phyloP scores from a whole-genome alignment of 805 yeast species.

The Candida khao-thaluensis region DNA sequence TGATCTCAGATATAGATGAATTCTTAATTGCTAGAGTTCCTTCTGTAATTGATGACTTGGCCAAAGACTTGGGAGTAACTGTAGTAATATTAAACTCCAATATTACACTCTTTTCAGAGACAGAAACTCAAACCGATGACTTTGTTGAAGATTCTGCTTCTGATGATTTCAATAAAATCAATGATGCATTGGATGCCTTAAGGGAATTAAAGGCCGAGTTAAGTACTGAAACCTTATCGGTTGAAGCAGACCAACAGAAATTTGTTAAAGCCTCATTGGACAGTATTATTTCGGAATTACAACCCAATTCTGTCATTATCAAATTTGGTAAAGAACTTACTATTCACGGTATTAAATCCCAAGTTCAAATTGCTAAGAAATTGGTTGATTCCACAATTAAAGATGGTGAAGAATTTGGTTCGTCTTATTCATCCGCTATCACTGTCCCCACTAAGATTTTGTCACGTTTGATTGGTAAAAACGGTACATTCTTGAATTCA shows the following conservation, averaged over 20 bases:
- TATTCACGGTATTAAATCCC: conserved; percentile 67
- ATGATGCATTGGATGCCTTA: conserved; percentile 53
- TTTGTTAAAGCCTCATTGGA: conserved; percentile 58
- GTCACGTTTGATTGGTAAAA: conserved; percentile 85
- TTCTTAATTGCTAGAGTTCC: conserved; percentile 53
- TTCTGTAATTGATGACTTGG: conserved; percentile 37
- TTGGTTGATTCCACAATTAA: conserved; percentile 55
- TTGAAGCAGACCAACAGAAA: conserved; percentile 57
- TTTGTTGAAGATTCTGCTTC: conserved; percentile 69
- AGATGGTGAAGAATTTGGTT: conserved; percentile 53
- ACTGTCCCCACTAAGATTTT: conserved; percentile 66
- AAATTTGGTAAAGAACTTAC: conserved; percentile 45
- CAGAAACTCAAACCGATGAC: conserved; percentile 31
- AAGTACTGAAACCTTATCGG: conserved; percentile 47
- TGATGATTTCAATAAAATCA: conserved; percentile 58
- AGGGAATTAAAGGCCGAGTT: conserved; percentile 59
- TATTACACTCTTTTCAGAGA: conserved; percentile 56
- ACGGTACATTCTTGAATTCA: conserved; percentile 70
- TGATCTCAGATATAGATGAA: conserved; percentile 63
- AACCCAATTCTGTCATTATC: conserved; percentile 42
- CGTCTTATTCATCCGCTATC: conserved; percentile 45
- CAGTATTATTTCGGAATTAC: conserved; percentile 37
- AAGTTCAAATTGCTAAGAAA: conserved; percentile 53
- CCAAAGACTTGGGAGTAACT: conserved; percentile 47
- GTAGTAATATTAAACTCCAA: conserved; percentile 57